These are phyloP conservation scores for Ophiognomonia clavigignenti-juglandacearum DNA, from an alignment of 2,329 filamentous ascomycete genomes.

Conservation along the genomic window DNA sequence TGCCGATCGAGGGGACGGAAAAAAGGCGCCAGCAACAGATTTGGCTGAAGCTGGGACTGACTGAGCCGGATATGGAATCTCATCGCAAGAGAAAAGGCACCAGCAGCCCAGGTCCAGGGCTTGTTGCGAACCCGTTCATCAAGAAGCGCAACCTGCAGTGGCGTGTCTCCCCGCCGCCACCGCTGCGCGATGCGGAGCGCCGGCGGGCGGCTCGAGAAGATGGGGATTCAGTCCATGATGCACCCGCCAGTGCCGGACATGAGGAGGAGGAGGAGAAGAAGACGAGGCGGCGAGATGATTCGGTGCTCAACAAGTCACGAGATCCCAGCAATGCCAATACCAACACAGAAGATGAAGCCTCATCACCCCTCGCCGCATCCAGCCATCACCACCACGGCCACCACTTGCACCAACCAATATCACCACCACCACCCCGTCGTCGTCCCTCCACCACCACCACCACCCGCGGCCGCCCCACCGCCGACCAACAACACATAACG, in stretches of 20 bases:
- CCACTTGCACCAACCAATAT: neutral
- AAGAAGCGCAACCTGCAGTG: slow-evolving; percentile 42
- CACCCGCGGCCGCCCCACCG: slow-evolving; percentile 35
- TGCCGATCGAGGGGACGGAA: too few species aligned
- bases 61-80: neutral
- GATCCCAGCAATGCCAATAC: too few species aligned
- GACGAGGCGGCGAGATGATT: too few species aligned
- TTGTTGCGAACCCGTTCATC: slow-evolving; percentile 41
- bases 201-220: slow-evolving; percentile 8
- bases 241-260: too few species aligned
- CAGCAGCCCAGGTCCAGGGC: slow-evolving; percentile 25
- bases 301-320: too few species aligned
- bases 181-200: slow-evolving; percentile 23
- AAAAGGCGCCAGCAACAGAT: too few species aligned
- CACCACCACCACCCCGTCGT: slow-evolving; percentile 1
- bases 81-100: slow-evolving; percentile 7
- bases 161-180: slow-evolving; percentile 19
- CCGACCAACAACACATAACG: slow-evolving; percentile 32
- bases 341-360: slow-evolving; percentile 5
- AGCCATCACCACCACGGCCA: too few species aligned
- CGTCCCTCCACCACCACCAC: slow-evolving; percentile 25
- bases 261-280: too few species aligned
- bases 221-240: too few species aligned
- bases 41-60: too few species aligned
- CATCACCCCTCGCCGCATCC: too few species aligned